Conservation (phyloP, 2,329 filamentous ascomycete genomes). For the Passalora sequoiae region DNA sequence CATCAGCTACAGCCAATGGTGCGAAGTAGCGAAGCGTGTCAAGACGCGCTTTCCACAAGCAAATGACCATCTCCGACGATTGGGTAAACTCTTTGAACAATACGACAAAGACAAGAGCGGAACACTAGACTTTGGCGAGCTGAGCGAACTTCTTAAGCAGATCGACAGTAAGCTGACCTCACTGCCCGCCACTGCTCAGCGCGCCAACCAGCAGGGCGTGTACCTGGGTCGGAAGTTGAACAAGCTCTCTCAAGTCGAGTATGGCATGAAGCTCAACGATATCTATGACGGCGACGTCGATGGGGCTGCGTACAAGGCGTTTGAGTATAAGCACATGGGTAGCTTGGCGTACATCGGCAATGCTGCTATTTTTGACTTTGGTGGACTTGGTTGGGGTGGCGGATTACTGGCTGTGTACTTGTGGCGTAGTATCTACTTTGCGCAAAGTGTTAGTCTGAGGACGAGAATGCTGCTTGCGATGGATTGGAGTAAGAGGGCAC, state of each 20-base stretch:
- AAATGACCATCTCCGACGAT: constrained; percentile 73
- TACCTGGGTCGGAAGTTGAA: constrained; percentile 94
- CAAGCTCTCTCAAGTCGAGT: constrained; percentile 72
- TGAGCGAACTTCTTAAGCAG: constrained; percentile 79
- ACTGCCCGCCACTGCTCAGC: constrained; percentile 89
- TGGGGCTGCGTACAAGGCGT: constrained; percentile 86
- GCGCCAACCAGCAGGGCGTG: constrained; percentile 89
- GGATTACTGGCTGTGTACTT: constrained; percentile 91
- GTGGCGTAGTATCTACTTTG: constrained; percentile 95
- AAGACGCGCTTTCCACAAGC: constrained; percentile 89
- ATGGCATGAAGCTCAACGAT: constrained; percentile 72
- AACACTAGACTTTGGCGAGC: constrained; percentile 88
- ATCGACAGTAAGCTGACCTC: constrained; percentile 95
- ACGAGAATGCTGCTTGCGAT: constrained; percentile 86
- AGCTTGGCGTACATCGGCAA: constrained; percentile 94
- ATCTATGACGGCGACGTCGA: constrained; percentile 86
- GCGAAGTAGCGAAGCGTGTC: constrained; percentile 73
- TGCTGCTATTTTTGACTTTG: constrained; percentile 87
- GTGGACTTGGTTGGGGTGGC: constrained; percentile 71
- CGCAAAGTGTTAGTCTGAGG: constrained; percentile 88
- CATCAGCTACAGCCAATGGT: constrained; percentile 84
- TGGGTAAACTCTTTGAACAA: constrained; percentile 84
- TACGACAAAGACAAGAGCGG: constrained; percentile 93
- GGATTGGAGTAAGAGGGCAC: constrained; percentile 95
- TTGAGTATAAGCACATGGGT: constrained; percentile 88